Percentiles rank a stretch among this genome's conserved stretches.
phyloP scores from a whole-genome alignment of 78 protist genomes.

The Dictyostelium citrinum region DNA sequence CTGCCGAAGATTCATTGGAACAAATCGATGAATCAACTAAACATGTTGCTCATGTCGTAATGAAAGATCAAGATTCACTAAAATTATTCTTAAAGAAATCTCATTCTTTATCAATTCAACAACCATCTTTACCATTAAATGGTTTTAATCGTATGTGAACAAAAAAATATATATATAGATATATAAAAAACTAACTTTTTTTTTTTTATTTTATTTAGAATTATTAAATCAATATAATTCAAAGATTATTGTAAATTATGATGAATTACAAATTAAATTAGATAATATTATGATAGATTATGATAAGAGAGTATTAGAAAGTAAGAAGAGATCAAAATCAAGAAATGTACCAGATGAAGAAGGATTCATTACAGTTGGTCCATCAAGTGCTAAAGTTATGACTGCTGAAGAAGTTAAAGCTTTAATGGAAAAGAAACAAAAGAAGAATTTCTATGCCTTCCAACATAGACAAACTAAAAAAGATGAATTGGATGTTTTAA shows the following conservation, averaged over 20 bases:
- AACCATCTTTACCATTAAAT: slow-evolving; percentile 4
- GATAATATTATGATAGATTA: slow-evolving; percentile 49
- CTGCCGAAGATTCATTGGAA: background rate
- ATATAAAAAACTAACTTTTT: background rate
- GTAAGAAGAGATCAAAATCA: background rate
- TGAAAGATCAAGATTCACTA: slow-evolving; percentile 37
- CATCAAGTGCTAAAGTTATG: background rate
- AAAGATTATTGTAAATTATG: slow-evolving; percentile 17
- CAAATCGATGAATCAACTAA: background rate
- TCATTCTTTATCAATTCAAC: background rate
- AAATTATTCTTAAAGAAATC: slow-evolving; percentile 11
- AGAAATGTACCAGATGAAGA: slow-evolving; percentile 49
- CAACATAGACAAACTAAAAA: slow-evolving; percentile 74
- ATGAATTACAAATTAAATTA: slow-evolving; percentile 22
- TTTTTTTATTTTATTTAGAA: background rate
- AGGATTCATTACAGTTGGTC: slow-evolving; percentile 53
- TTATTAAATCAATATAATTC: slow-evolving; percentile 26
- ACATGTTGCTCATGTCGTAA: slow-evolving; percentile 40
- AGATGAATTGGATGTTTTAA: slow-evolving; percentile 37
- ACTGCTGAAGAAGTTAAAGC: slow-evolving; percentile 25
- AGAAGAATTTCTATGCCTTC: slow-evolving; percentile 66
- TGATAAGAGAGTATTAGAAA: slow-evolving; percentile 24
- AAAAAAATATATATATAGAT: background rate
- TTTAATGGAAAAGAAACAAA: background rate
- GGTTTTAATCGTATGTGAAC: slow-evolving; percentile 34